Evolutionary conservation across 768 basidiomycete genomes (phyloP), one percentile per base, ranked within the genome.

Genomic region (Lentinus brumalis): DNA sequence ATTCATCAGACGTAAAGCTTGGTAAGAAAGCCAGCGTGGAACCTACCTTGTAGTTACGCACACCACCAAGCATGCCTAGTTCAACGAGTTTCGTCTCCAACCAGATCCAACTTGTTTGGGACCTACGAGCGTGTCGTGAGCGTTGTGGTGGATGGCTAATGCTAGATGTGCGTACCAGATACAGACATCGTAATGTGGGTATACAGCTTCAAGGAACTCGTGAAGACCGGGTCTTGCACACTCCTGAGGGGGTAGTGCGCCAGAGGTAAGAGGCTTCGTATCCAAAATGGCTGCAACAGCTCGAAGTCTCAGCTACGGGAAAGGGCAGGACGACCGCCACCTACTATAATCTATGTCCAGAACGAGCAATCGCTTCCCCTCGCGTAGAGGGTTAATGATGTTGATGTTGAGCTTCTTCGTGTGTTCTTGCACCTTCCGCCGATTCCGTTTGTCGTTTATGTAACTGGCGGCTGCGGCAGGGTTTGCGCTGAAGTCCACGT

Each of bases 91-190:
- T 96, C 15, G 86, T 85, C 76, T 94, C 92, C 16, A 94, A 78
- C 92, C 92, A 94, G 52, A 91, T 79, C 93, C 93, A 94, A 63
- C 85, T 87, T 3, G 93, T 94, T 70, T 92, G 90, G 1, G 86
- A 88, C 89, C 88, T 90, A 21, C 8, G 30, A 57, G 41, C 16
- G 40, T 29, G 12, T 29, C 7, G 30, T 29, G 26, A 38, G n/a
- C 38, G 51, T 46, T 47, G 16, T n/a, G 2, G 31, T 38, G 26
- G 16, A 39, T 40, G 35, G 51, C 8, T 30, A 1, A 38, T 16
- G 35, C 18, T 9, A 6, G 15, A 3, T 0, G 3, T 26, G 31
- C 70, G 41, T 69, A 90, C 93, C 94, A 96, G 63, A 96, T 89
- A 66, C 89, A 91, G 62, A 96, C 91, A 67, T 96, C 93, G 70